A percentile compares a stretch with the other conserved stretches of the same genome.
phyloP scores from a whole-genome alignment of 1,284 basidiomycete species.

The Trametes polyzona region DNA sequence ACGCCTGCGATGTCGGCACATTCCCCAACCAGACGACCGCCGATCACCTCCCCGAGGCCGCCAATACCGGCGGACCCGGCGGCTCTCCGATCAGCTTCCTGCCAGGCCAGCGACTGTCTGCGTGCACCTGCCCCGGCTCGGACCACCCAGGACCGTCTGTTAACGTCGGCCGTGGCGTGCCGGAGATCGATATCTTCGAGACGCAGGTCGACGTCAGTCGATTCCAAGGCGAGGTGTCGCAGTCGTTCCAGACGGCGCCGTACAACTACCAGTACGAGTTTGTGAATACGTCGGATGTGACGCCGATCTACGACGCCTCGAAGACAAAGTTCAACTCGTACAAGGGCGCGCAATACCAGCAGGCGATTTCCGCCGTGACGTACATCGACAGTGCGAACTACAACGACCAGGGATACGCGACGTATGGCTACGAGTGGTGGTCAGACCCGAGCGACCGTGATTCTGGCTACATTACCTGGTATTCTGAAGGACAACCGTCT shows the following conservation, averaged over 20 bases:
- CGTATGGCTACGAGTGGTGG: conserved; percentile 79
- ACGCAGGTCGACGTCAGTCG: conserved; percentile 48
- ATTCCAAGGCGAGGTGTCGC: conserved; percentile 66
- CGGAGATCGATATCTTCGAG: conserved; percentile 74
- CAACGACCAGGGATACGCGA: conserved; percentile 51
- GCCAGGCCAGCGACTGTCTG: conserved; percentile 58
- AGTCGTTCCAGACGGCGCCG: conserved; percentile 81
- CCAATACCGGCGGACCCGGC: conserved; percentile 52
- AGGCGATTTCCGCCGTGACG: conserved; percentile 73
- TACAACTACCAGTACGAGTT: conserved; percentile 75
- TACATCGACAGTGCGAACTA: conserved; percentile 60
- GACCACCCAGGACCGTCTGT: conserved; percentile 68
- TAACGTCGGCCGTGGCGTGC: conserved; percentile 54
- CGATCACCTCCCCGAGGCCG: conserved; percentile 54
- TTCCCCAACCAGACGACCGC: conserved; percentile 74
- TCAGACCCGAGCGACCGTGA: conserved; percentile 62
- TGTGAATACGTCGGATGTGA: conserved; percentile 53
- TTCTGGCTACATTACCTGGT: conserved; percentile 79
- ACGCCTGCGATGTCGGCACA: conserved; percentile 83
- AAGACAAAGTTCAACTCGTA: conserved; percentile 70
- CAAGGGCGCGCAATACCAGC: conserved; percentile 78
- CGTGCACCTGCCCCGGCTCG: conserved; percentile 59
- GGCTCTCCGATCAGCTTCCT: conserved; percentile 52
- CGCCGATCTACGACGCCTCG: conserved; percentile 56
- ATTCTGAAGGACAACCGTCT: conserved; percentile 55